Base-by-base conservation (phyloP, 1,284 basidiomycete genomes). In the Ustilago trichophora region DNA sequence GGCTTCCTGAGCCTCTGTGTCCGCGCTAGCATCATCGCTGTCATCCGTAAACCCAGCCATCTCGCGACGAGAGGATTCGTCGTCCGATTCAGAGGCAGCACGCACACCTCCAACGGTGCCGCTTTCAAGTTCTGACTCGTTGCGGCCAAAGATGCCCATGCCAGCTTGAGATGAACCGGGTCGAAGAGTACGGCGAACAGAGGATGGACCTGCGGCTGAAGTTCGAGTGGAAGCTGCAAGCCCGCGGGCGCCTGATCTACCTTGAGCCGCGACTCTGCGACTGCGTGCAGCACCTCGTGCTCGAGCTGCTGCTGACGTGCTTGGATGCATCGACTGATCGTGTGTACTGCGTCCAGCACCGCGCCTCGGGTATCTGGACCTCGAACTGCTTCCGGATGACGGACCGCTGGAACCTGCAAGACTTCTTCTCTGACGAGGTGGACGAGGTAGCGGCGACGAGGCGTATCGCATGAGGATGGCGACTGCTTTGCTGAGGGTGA, bases 401-500 rank as follows among this genome's bases (percentile, higher is more conserved):
- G 53, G 26, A 10, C 45, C 26, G 24, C 40, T 50, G 4, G 55
- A 41, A 3, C 45, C 44, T 16, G 33, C 32, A 4, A 40, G n/a
- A n/a, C 45, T 41, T 12, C 52, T 33, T 12, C 62, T 54, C 29
- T 56, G 44, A 1, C 50, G 46, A 21, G 46, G 51, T 13, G 66
- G 37, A 11, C 51, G 55, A 3, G 66, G 66, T 13, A 59, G 19
- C 5, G 70, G 57, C 10, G 66, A 60, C 0, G 57, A 49, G 11
- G 63, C 64, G 27, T 65, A 67, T 6, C 58, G 59, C 43, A 57
- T 62, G 33, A 75, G 58, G 26, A 68, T 56, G 40, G 63, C 65
- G 11, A 75, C 59, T 3, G 69, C 74, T 51, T 77, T 77, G 45
- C 64, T 55, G 42, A 75, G 70, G 11, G 73, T 75, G n/a, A 77